A percentile compares a stretch with the other conserved stretches of the same genome.
Conservation (phyloP, 176 grass and related monocot species). For the Areca catechu region DNA sequence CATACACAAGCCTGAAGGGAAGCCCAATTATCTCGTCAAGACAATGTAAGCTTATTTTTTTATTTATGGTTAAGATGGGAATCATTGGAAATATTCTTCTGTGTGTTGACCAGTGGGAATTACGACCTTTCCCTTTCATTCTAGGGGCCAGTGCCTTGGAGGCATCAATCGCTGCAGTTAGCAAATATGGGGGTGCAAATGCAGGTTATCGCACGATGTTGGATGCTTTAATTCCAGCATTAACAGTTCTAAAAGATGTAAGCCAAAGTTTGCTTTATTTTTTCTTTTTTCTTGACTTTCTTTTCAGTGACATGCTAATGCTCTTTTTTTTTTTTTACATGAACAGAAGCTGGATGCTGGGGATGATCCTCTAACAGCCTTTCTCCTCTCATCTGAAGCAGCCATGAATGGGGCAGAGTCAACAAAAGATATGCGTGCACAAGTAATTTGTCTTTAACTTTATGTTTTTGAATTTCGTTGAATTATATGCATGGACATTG, state of each 20-base stretch:
- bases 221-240: conserved; percentile 96
- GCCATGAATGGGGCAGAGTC: conserved; percentile 78
- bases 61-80: background rate
- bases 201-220: conserved; percentile 90
- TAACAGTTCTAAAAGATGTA: conserved; percentile 59
- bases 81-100: too few relatives aligned
- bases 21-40: conserved; percentile 47
- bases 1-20: conserved; percentile 86
- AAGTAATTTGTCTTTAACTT: conserved; percentile 25
- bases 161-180: conserved; percentile 70
- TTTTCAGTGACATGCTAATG: too few relatives aligned
- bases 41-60: conserved; percentile 51
- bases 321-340: background rate
- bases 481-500: too few relatives aligned
- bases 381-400: conserved; percentile 81
- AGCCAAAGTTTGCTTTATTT: background rate
- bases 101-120: too few relatives aligned
- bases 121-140: conserved; percentile 8
- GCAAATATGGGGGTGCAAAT: conserved; percentile 92
- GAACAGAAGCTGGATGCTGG: conserved; percentile 72
- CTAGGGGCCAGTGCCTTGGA: conserved; percentile 84
- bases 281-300: too few relatives aligned
- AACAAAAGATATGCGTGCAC: conserved; percentile 93
- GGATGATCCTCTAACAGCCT: conserved; percentile 76
- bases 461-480: too few relatives aligned